phyloP scores from a whole-genome alignment of 2,329 filamentous ascomycete species.

The Talaromyces funiculosus region DNA sequence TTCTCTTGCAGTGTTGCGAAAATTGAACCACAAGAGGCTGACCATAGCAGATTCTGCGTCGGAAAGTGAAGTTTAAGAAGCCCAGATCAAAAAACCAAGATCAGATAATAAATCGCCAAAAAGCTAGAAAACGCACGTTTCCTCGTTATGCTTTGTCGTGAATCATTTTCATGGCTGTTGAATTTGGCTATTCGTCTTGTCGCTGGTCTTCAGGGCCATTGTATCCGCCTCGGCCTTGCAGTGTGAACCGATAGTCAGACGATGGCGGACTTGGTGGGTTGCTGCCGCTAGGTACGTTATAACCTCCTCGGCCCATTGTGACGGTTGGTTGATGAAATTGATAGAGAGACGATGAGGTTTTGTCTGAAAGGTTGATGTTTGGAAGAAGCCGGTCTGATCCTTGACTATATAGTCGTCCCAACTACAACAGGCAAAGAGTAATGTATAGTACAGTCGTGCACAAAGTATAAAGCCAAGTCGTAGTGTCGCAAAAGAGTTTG shows the following conservation, averaged over 20 bases:
- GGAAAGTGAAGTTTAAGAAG: constrained; percentile 43
- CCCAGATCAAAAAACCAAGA: no score
- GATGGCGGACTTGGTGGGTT: constrained; percentile 11
- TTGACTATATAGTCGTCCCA: not conserved
- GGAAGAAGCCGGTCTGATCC: not conserved
- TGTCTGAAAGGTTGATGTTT: not conserved
- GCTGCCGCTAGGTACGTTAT: constrained; percentile 24
- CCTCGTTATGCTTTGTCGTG: not conserved
- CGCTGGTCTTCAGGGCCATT: constrained; percentile 20
- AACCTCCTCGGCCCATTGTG: constrained; percentile 36
- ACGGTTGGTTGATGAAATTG: not conserved
- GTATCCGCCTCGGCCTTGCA: constrained; percentile 22
- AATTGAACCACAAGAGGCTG: constrained; percentile 9
- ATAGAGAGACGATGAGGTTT: not conserved
- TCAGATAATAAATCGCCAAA: not conserved
- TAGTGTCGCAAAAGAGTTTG: not conserved
- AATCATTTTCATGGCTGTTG: not conserved
- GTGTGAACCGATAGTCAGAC: constrained; percentile 4
- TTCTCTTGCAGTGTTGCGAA: not conserved
- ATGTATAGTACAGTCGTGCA: not conserved
- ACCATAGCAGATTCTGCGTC: constrained; percentile 49
- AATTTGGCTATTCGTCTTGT: constrained; percentile 9
- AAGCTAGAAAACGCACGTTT: constrained; percentile 4
- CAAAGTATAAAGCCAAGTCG: not conserved
- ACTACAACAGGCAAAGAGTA: not conserved